A percentile compares a stretch with the other conserved stretches of the same genome.
Conservation (phyloP, 2,329 filamentous ascomycete species). For the Pestalotiopsis sp. region DNA sequence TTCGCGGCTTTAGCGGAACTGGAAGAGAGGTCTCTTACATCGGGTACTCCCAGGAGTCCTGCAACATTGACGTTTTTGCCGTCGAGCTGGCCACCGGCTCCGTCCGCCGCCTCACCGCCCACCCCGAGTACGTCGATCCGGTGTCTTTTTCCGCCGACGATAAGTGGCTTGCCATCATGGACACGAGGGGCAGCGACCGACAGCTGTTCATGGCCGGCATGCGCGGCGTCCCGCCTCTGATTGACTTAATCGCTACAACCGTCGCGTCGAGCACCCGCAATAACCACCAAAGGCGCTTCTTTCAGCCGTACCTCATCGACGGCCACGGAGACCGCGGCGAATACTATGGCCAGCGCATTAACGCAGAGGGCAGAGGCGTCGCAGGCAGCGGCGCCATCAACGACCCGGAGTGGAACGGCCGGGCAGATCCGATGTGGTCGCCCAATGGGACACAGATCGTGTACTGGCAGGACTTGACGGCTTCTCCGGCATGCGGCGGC, state of each 20-base stretch:
- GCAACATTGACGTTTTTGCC: constrained; percentile 47
- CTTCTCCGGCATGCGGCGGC: constrained; percentile 43
- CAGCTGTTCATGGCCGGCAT: constrained; percentile 42
- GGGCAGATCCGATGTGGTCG: constrained; percentile 44
- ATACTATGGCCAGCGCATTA: constrained; percentile 46
- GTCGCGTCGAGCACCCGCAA: not conserved
- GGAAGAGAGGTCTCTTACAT: constrained; percentile 45
- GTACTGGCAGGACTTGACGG: constrained; percentile 41
- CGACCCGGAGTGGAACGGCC: constrained; percentile 49
- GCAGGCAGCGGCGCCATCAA: constrained; percentile 33
- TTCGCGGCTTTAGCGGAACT: constrained; percentile 44
- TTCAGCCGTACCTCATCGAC: constrained; percentile 46
- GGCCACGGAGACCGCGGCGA: constrained; percentile 42
- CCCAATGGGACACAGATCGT: constrained; percentile 43
- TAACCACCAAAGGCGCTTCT: constrained; percentile 36
- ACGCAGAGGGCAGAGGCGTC: constrained; percentile 33
- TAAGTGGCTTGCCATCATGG: constrained; percentile 43
- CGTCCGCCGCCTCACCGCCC: constrained; percentile 42
- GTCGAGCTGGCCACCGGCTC: constrained; percentile 39
- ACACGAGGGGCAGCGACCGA: constrained; percentile 41
- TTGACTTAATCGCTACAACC: constrained; percentile 35
- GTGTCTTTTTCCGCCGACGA: constrained; percentile 43
- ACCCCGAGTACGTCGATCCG: constrained; percentile 46
- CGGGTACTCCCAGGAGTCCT: constrained; percentile 39
- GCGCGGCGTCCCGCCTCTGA: constrained; percentile 43